Percentiles rank a stretch among this genome's conserved stretches.
Conservation (phyloP, 306 rosid genomes). For the Rubus idaeus region DNA sequence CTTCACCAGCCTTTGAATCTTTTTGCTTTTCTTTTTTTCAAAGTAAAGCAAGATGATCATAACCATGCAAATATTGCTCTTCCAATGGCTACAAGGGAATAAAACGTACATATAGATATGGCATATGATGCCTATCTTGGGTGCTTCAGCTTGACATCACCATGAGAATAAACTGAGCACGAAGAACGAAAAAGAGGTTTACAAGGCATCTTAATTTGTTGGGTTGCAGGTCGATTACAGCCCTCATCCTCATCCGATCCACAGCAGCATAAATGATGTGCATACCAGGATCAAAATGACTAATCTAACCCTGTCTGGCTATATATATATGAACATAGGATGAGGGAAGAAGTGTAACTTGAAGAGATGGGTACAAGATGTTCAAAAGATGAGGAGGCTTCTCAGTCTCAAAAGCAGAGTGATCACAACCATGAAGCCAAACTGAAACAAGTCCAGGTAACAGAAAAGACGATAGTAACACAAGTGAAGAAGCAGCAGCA, state of each 20-base stretch:
- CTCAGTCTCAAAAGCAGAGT: slow-evolving; percentile 10
- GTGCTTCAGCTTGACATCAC: background rate
- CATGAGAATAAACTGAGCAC: background rate
- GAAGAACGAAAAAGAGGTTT: background rate
- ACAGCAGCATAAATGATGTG: background rate
- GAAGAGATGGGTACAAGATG: slow-evolving; percentile 29
- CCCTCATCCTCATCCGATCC: background rate
- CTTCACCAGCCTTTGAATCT: no score
- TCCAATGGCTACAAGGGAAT: no score
- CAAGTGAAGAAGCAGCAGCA: slow-evolving; percentile 8
- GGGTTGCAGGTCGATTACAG: background rate
- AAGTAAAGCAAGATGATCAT: no score
- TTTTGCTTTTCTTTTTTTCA: no score
- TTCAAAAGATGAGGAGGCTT: slow-evolving; percentile 29
- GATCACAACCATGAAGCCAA: background rate
- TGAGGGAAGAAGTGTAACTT: background rate
- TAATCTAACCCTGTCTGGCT: background rate
- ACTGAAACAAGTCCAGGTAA: background rate
- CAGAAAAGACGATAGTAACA: background rate
- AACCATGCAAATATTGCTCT: no score
- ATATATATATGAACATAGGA: background rate
- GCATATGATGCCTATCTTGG: no score
- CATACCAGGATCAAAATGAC: background rate
- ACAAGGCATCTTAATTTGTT: slow-evolving; percentile 10
- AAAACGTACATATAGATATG: no score